A percentile compares a stretch with the other conserved stretches of the same genome.
Conservation (phyloP, 257 asterid species). For the Fraxinus pennsylvanica region DNA sequence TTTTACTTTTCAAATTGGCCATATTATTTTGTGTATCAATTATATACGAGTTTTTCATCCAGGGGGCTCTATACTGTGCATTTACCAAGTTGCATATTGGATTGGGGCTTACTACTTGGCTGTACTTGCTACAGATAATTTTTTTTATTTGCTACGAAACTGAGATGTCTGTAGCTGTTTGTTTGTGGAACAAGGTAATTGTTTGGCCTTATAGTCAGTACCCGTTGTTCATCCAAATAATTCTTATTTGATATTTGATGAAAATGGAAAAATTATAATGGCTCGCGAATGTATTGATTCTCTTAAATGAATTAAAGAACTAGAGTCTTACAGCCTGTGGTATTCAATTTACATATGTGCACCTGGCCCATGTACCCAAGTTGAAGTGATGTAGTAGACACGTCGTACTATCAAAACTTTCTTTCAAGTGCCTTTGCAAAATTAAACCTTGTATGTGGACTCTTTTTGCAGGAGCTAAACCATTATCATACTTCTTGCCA, state of each 20-base stretch:
- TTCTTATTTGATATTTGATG: background rate
- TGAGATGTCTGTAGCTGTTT: background rate
- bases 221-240: background rate
- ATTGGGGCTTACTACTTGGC: background rate
- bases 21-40: background rate
- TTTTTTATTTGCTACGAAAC: background rate
- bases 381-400: no score
- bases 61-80: background rate
- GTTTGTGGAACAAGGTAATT: background rate
- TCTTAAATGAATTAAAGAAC: no score
- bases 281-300: no score
- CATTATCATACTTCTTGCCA: background rate
- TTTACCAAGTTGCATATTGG: background rate
- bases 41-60: no score
- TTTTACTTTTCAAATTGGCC: background rate
- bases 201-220: background rate
- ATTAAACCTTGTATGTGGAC: background rate
- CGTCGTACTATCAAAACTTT: no score
- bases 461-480: background rate
- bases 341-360: no score
- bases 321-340: no score
- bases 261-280: background rate
- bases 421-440: no score
- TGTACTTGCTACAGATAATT: background rate
- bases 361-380: no score